Conservation (phyloP, 208 protist species). For the Trypanosoma vivax region DNA sequence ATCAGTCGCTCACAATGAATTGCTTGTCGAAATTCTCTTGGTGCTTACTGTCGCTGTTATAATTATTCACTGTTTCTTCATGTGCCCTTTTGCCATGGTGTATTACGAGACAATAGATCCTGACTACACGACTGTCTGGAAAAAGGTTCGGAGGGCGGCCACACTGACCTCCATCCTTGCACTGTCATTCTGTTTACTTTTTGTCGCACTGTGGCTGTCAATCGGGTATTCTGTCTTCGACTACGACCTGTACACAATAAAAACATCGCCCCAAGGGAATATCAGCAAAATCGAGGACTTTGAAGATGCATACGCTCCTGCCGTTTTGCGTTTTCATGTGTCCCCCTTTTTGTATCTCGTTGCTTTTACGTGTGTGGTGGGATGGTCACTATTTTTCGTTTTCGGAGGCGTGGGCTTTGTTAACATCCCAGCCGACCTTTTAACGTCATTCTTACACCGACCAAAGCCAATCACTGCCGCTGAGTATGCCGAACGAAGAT, state of each 20-base stretch:
- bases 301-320: constrained; percentile 11
- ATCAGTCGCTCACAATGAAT: constrained; percentile 18
- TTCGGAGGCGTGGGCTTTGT: constrained; percentile 92
- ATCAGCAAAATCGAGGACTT: constrained; percentile 12
- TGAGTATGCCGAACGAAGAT: constrained; percentile 62
- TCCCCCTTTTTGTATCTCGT: constrained; percentile 64
- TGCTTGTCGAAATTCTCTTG: constrained; percentile 51
- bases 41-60: constrained; percentile 41
- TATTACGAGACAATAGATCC: constrained; percentile 87
- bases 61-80: constrained; percentile 40
- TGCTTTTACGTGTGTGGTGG: constrained; percentile 47
- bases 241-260: constrained; percentile 10
- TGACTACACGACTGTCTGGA: constrained; percentile 25
- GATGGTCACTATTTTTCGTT: constrained; percentile 83
- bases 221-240: constrained; percentile 17
- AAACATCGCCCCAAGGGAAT: neutral
- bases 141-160: constrained; percentile 21
- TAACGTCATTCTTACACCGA: constrained; percentile 55
- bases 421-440: constrained; percentile 83
- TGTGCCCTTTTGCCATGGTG: constrained; percentile 84
- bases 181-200: constrained; percentile 22
- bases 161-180: constrained; percentile 25
- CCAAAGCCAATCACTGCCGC: constrained; percentile 68
- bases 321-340: constrained; percentile 18
- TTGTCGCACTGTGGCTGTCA: constrained; percentile 18